Evolutionary conservation across 1,284 basidiomycete species (phyloP).

Genomic region (Phlebopus sp.): DNA sequence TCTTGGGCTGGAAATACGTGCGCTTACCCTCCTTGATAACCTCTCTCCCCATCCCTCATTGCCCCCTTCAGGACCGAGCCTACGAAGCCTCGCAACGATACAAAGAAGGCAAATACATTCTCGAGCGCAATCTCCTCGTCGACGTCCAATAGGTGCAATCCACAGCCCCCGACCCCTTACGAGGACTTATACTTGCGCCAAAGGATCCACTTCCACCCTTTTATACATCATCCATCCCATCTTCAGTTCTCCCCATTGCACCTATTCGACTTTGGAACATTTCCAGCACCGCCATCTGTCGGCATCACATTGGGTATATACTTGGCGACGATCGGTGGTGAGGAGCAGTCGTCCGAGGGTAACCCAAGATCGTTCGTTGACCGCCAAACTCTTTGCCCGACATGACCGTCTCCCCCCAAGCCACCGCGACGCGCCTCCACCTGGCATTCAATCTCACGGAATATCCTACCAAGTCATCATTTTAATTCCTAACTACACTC

Average conservation of each 20-base stretch:
- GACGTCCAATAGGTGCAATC: constrained; percentile 59
- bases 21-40: constrained; percentile 2
- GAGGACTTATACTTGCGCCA: constrained; percentile 9
- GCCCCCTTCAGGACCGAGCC: constrained; percentile 78
- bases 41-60: background rate
- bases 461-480: constrained; percentile 16
- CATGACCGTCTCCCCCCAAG: background rate
- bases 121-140: constrained; percentile 87
- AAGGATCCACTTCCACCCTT: constrained; percentile 14
- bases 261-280: constrained; percentile 9
- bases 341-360: constrained; percentile 2
- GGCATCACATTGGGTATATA: constrained; percentile 24
- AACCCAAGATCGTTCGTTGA: background rate
- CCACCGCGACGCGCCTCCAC: background rate
- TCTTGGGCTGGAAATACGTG: constrained; percentile 98
- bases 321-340: constrained; percentile 3
- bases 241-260: constrained; percentile 15
- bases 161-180: constrained; percentile 3
- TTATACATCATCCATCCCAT: constrained; percentile 9
- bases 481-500: constrained; percentile 16
- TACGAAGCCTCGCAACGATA: constrained; percentile 91
- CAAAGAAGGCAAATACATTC: constrained; percentile 98
- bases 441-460: background rate
- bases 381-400: constrained; percentile 10
- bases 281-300: constrained; percentile 22